phyloP scores from a whole-genome alignment of 352 stramenopile genomes.

The Stramenopiles sp. region DNA sequence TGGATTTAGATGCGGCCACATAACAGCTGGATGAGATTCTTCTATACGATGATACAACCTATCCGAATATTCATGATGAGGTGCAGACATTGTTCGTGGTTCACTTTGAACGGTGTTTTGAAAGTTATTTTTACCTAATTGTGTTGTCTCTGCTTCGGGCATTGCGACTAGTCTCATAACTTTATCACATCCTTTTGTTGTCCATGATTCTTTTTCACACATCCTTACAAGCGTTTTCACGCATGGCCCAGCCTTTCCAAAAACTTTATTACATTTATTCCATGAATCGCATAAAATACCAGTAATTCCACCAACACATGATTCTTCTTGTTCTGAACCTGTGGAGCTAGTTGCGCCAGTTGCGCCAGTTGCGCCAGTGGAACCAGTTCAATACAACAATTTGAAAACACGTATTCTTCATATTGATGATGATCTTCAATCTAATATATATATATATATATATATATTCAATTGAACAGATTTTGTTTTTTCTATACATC shows the following conservation, averaged over 20 bases:
- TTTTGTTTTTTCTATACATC: too few relatives aligned
- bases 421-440: too few relatives aligned
- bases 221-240: neutral
- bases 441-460: too few relatives aligned
- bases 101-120: neutral
- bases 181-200: neutral
- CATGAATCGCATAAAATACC: neutral
- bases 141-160: neutral
- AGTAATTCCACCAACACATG: neutral
- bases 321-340: neutral
- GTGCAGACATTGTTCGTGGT: too few relatives aligned
- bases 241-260: neutral
- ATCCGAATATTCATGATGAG: neutral
- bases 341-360: neutral
- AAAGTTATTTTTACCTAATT: neutral
- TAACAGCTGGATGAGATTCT: neutral
- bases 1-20: neutral
- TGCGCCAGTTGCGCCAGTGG: neutral
- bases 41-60: neutral
- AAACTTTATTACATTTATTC: neutral
- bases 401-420: too few relatives aligned
- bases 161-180: neutral
- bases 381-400: too few relatives aligned
- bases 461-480: too few relatives aligned
- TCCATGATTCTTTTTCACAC: neutral